A percentile compares a stretch with the other conserved stretches of the same genome.
Conservation (phyloP, 495 filamentous ascomycete species). For the Talaromyces liani region DNA sequence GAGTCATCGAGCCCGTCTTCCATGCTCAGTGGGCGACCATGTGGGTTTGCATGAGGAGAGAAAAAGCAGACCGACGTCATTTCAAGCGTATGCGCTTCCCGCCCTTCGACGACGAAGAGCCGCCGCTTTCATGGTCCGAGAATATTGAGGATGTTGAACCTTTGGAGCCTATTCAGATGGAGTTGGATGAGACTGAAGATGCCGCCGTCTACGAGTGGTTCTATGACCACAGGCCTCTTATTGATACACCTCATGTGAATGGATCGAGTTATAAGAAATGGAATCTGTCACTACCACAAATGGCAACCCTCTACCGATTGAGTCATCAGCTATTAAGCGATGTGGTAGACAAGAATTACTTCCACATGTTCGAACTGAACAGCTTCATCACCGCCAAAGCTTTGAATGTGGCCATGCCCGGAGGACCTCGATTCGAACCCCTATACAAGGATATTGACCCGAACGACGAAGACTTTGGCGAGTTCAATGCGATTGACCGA, state of each 20-base stretch:
- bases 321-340: constrained; percentile 90
- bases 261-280: constrained; percentile 95
- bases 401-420: constrained; percentile 92
- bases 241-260: constrained; percentile 91
- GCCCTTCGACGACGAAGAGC: constrained; percentile 98
- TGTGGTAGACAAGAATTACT: constrained; percentile 92
- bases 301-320: constrained; percentile 89
- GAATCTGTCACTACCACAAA: constrained; percentile 91
- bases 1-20: constrained; percentile 97
- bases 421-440: constrained; percentile 94
- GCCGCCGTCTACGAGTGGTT: constrained; percentile 90
- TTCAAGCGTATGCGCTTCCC: constrained; percentile 99
- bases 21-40: constrained; percentile 99
- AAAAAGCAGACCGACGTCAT: constrained; percentile 92
- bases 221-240: constrained; percentile 87
- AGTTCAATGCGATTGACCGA: constrained; percentile 99
- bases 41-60: constrained; percentile 98
- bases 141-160: constrained; percentile 99
- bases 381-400: constrained; percentile 97
- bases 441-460: constrained; percentile 99
- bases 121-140: constrained; percentile 94
- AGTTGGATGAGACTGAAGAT: constrained; percentile 95
- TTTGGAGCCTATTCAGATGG: constrained; percentile 97
- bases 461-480: constrained; percentile 98
- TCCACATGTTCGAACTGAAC: constrained; percentile 94